Percentiles rank a stretch among this genome's conserved stretches.
phyloP scores from a whole-genome alignment of 805 yeast species.

The Alloascoidea hylecoeti region DNA sequence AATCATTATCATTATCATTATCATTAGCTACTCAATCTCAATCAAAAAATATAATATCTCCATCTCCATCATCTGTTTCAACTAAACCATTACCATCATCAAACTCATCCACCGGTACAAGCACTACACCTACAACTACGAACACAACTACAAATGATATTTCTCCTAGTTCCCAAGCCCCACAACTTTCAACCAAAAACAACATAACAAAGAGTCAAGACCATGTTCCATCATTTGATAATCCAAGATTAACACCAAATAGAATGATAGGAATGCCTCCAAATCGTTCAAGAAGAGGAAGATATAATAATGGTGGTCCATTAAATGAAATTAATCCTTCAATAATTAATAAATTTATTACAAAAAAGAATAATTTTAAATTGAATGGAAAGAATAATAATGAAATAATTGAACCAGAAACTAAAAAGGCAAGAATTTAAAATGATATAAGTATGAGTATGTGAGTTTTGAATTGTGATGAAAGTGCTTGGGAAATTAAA shows the following conservation, averaged over 20 bases:
- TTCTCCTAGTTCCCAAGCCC: background rate
- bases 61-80: background rate
- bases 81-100: background rate
- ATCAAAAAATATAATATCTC: background rate
- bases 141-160: background rate
- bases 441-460: too few species aligned
- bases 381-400: background rate
- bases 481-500: too few species aligned
- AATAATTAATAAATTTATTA: background rate
- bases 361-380: background rate
- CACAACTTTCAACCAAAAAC: background rate
- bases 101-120: background rate
- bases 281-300: background rate
- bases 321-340: background rate
- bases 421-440: too few species aligned
- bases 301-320: background rate
- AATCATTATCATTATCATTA: background rate
- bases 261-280: background rate
- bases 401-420: background rate
- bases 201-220: background rate
- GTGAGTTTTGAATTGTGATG: too few species aligned
- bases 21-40: background rate
- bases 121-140: background rate
- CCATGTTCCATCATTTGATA: background rate
- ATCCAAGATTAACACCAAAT: background rate